These are phyloP conservation scores for Maudiozyma barnettii DNA, from an alignment of 805 yeast genomes.

Conservation along the genomic window DNA sequence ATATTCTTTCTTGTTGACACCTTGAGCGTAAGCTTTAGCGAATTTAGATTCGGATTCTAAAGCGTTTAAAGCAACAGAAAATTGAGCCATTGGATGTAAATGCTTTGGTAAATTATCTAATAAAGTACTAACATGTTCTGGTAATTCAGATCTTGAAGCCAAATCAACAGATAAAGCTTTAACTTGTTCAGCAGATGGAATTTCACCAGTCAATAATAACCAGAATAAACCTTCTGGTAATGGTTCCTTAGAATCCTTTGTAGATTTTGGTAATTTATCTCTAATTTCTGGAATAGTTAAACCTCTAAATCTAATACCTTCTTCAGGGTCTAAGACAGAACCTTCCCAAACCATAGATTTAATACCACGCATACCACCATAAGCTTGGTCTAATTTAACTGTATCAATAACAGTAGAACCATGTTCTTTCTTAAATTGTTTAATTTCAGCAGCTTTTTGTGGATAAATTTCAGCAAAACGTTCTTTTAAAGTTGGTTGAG, in stretches of 20 bases:
- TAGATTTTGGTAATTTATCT: conserved; percentile 64
- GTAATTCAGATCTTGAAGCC: conserved; percentile 68
- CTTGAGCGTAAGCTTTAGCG: conserved; percentile 76
- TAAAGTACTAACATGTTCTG: conserved; percentile 65
- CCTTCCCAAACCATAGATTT: conserved; percentile 86
- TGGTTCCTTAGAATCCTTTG: conserved; percentile 54
- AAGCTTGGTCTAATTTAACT: conserved; percentile 67
- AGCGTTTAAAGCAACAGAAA: conserved; percentile 73
- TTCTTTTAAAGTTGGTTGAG: conserved; percentile 69
- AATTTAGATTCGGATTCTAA: conserved; percentile 75
- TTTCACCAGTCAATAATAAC: conserved; percentile 75
- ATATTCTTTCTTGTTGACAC: conserved; percentile 74
- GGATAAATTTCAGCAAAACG: conserved; percentile 90
- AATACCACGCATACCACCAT: conserved; percentile 89
- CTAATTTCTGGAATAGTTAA: conserved; percentile 73
- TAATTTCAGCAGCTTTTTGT: conserved; percentile 72
- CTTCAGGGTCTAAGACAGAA: conserved; percentile 73
- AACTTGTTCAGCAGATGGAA: conserved; percentile 64
- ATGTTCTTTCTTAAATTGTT: conserved; percentile 74
- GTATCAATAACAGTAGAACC: conserved; percentile 70
- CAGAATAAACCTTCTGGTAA: conserved; percentile 78
- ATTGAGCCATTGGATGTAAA: conserved; percentile 87
- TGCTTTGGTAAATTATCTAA: conserved; percentile 65
- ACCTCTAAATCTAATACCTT: conserved; percentile 83
- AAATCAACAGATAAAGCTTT: conserved; percentile 64